phyloP scores from a whole-genome alignment of 495 filamentous ascomycete genomes.

The Xylaria acuta region DNA sequence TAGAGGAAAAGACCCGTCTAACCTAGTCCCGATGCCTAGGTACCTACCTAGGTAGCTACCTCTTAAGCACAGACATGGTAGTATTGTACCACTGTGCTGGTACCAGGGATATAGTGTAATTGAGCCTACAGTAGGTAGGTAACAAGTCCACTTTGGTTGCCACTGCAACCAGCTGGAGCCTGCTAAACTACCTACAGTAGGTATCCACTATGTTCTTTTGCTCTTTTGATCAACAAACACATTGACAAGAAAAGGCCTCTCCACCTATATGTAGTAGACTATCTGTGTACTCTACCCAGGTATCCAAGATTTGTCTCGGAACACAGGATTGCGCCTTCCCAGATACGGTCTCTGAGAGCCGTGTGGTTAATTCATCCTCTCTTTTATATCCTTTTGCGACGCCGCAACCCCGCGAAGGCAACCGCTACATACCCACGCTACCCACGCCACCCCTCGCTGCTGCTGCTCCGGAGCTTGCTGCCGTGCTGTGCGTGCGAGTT shows the following conservation, averaged over 20 bases:
- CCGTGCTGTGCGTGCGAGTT: neutral
- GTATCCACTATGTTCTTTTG: constrained; percentile 20
- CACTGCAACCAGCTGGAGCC: constrained; percentile 25
- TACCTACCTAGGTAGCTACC: too few relatives aligned
- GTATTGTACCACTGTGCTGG: too few relatives aligned
- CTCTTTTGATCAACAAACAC: constrained; percentile 24
- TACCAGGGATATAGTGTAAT: too few relatives aligned
- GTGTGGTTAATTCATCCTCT: neutral
- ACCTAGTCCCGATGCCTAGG: too few relatives aligned
- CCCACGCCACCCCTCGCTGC: neutral
- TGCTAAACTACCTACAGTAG: too few relatives aligned
- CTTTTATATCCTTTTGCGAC: neutral
- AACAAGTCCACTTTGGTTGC: constrained; percentile 18
- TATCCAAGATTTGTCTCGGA: constrained; percentile 12
- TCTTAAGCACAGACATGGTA: too few relatives aligned
- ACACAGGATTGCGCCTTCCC: neutral
- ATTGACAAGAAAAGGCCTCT: neutral
- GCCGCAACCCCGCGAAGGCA: neutral
- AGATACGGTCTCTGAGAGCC: constrained; percentile 1
- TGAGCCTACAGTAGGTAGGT: neutral
- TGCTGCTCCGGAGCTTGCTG: neutral
- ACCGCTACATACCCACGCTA: neutral
- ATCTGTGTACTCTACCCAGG: neutral
- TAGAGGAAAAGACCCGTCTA: neutral
- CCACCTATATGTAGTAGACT: too few relatives aligned